These are phyloP conservation scores for Triadica sebifera DNA, from an alignment of 345 rosid genomes.

Conservation along the genomic window DNA sequence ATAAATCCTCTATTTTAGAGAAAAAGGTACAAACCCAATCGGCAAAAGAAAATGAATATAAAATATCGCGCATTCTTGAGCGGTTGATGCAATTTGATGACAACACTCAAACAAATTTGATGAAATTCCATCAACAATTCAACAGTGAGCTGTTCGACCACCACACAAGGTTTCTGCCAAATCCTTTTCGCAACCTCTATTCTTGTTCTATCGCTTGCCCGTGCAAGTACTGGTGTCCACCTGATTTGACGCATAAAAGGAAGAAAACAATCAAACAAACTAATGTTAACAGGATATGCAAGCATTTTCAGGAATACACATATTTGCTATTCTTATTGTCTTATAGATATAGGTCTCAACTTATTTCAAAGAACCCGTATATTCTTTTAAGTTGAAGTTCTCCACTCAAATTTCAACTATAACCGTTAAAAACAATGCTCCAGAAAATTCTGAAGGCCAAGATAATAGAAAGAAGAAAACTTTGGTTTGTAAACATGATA, in stretches of 20 bases:
- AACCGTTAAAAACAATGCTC: too few species aligned
- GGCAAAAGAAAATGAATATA: neutral
- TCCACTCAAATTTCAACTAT: neutral
- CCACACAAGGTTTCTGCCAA: neutral
- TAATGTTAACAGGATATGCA: neutral
- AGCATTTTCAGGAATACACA: neutral
- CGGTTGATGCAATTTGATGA: neutral
- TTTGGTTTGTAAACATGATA: too few species aligned
- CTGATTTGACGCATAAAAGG: neutral
- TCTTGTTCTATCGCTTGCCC: constrained; percentile 14
- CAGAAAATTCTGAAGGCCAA: neutral
- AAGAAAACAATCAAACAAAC: neutral
- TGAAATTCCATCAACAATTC: neutral
- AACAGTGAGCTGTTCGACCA: too few species aligned
- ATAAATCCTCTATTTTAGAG: neutral
- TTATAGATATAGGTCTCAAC: neutral
- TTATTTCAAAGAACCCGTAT: neutral
- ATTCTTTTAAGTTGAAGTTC: neutral
- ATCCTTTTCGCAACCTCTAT: constrained; percentile 9
- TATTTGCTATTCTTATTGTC: neutral
- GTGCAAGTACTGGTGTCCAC: constrained; percentile 16
- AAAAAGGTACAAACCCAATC: neutral
- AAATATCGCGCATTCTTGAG: neutral
- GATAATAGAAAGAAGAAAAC: neutral
- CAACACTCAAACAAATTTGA: neutral